Evolutionary conservation across 2,329 filamentous ascomycete species (phyloP).

Genomic region (Neofusicoccum ribis): DNA sequence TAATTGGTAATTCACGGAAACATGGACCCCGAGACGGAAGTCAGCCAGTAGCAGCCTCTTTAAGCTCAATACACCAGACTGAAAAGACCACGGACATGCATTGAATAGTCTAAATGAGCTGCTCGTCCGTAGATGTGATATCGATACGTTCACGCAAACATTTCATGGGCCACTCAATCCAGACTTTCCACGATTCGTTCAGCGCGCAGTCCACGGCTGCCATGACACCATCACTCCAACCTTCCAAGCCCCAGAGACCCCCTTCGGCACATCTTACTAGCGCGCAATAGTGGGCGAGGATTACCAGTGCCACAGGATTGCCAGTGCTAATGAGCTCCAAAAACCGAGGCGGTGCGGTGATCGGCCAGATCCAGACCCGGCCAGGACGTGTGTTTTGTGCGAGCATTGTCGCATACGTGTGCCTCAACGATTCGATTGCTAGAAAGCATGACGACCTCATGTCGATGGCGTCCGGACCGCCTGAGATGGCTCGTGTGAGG

Average conservation of each 20-base stretch:
- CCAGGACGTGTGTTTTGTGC: background rate
- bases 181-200: no score
- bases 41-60: background rate
- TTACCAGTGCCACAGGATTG: background rate
- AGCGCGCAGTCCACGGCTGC: no score
- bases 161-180: no score
- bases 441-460: background rate
- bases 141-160: no score
- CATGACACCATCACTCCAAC: background rate
- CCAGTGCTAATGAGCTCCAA: background rate
- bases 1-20: background rate
- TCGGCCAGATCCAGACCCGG: background rate
- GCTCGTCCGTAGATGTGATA: no score
- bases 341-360: background rate
- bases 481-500: no score
- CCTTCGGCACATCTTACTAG: background rate
- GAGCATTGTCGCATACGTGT: background rate
- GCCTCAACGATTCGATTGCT: background rate
- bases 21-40: background rate
- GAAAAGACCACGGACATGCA: no score
- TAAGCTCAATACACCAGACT: background rate
- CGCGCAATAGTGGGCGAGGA: background rate
- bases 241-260: background rate
- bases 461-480: background rate
- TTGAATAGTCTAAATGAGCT: no score